Base-by-base conservation (phyloP, 2,329 filamentous ascomycete genomes). In the Fusarium haematococcum region DNA sequence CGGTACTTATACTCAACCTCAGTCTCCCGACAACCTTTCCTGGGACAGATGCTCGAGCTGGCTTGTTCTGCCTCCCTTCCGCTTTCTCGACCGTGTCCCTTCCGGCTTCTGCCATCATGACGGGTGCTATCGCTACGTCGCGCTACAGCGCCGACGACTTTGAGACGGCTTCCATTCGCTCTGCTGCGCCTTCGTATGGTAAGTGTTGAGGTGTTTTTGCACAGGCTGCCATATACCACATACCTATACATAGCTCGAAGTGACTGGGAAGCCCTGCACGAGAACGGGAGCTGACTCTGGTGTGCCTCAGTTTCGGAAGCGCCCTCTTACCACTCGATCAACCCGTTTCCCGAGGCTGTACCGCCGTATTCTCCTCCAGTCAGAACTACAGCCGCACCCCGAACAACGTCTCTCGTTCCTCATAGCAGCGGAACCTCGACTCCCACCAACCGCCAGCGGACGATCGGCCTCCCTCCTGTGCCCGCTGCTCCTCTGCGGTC, bases 131-230 rank as follows among this genome's bases (percentile, higher is more conserved):
- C 62, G 75, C 77, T 60, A 77, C 80, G 25, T 77, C 82, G 65
- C 81, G 82, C 54, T 84, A 84, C 67, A 81, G 79, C 74, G 77
- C 83, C 7, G 88, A 90, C 69, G 91, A 93, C 79, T 90, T 92
- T 68, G 91, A 93, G 77, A 92, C 91, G 25, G 87, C 89, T 8
- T 93, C 92, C 11, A 88, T 93, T 70, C 90, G 86, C 75, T 93
- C 91, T 20, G 88, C 88, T 9, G 91, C 91, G n/a, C 91, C 91
- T 45, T 93, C 91, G 11, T 93, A 93, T 80, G 85, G 89, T 91
- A 76, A 86, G 88, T 84, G 41, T 25, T 57, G 45, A 57, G 41
- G 32, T 48, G 33, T 64, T 63, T 48, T 58, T 61, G 54, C 50
- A 65, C 48, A 45, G 59, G 48, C 33, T 37, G 45, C 48, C 37